Conservation (phyloP, 164 flowering plant species). For the Umbellularia californica region DNA sequence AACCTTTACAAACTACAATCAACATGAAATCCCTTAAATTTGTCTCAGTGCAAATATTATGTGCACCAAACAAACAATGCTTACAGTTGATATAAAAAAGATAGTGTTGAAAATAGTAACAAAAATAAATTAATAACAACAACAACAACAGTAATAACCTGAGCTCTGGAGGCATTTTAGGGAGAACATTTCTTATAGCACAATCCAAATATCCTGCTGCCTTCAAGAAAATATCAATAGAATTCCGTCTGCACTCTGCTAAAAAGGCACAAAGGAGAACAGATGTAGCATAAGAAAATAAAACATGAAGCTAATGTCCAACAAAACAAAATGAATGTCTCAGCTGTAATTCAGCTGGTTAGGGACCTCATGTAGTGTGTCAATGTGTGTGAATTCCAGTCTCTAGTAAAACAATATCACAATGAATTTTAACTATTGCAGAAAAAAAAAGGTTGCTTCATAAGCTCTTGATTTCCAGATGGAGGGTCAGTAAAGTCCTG, state of each 20-base stretch:
- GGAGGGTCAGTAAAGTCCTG: too few relatives aligned
- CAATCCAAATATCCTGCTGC: constrained; percentile 96
- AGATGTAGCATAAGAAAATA: not conserved
- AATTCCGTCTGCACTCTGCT: constrained; percentile 72
- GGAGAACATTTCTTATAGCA: constrained; percentile 78
- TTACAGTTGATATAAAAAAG: not conserved
- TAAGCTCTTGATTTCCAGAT: too few relatives aligned
- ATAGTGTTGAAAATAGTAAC: not conserved
- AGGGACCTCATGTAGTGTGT: too few relatives aligned
- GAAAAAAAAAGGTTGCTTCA: too few relatives aligned
- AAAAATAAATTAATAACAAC: too few relatives aligned
- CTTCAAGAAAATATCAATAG: constrained; percentile 77
- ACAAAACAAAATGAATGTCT: too few relatives aligned
- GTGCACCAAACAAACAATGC: not conserved
- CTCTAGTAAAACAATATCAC: too few relatives aligned
- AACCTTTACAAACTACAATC: not conserved
- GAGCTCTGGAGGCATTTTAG: constrained; percentile 60
- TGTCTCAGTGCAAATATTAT: not conserved
- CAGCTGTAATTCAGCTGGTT: too few relatives aligned
- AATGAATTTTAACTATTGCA: too few relatives aligned
- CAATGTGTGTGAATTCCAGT: too few relatives aligned
- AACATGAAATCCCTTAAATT: not conserved
- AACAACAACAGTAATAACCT: constrained; percentile 41
- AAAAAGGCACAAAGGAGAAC: not conserved
- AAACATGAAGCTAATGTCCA: not conserved